A percentile compares a stretch with the other conserved stretches of the same genome.
These are phyloP conservation scores for Myxozyma sirexii DNA, from an alignment of 805 yeast species.

Conservation along the genomic window DNA sequence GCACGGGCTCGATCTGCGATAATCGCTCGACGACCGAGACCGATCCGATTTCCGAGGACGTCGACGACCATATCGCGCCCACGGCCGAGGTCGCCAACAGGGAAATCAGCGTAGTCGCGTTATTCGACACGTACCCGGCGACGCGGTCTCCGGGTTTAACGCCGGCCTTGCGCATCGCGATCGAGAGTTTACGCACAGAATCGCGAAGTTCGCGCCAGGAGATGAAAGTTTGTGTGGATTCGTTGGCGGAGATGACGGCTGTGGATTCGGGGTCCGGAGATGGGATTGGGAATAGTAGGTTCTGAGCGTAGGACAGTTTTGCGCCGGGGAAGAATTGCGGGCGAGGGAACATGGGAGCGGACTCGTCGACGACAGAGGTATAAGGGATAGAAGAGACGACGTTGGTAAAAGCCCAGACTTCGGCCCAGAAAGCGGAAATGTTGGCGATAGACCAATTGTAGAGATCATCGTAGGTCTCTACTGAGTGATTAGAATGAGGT, in stretches of 20 bases:
- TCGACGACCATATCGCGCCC: conserved; percentile 37
- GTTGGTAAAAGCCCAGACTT: conserved; percentile 34
- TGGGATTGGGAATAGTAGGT: conserved; percentile 33
- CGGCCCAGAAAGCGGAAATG: conserved; percentile 31
- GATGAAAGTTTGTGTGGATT: conserved; percentile 12
- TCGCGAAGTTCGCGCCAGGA: conserved; percentile 34
- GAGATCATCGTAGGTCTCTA: conserved; percentile 29
- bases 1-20: conserved; percentile 33
- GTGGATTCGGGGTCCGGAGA: conserved; percentile 24
- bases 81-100: conserved; percentile 34
- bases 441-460: conserved; percentile 32
- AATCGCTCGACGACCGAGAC: conserved; percentile 34
- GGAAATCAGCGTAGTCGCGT: conserved; percentile 32
- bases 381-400: conserved; percentile 17
- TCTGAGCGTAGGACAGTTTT: conserved; percentile 34
- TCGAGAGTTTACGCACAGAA: conserved; percentile 25
- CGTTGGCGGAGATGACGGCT: conserved; percentile 36
- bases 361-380: conserved; percentile 18
- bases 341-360: conserved; percentile 35
- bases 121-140: conserved; percentile 36
- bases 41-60: conserved; percentile 36
- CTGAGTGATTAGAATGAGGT: not conserved
- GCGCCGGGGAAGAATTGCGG: conserved; percentile 35
- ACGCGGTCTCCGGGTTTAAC: conserved; percentile 34
- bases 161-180: conserved; percentile 28